Evolutionary conservation across 2,329 filamentous ascomycete genomes (phyloP).

Genomic region (Aspergillus glaucus): DNA sequence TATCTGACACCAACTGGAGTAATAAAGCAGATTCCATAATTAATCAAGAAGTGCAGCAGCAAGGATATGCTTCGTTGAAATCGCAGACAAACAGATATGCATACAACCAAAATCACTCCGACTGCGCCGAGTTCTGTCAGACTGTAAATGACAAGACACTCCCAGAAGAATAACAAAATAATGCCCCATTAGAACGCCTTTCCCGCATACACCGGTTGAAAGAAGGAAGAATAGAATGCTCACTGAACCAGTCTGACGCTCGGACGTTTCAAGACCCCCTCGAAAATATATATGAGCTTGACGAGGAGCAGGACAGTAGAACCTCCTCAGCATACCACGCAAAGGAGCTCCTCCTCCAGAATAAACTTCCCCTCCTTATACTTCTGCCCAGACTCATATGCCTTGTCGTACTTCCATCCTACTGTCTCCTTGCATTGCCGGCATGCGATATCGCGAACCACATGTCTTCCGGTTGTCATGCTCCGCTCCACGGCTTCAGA

Average conservation of each 20-base stretch:
- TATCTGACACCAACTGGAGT: too few species aligned
- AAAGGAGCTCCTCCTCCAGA: slow-evolving; percentile 82
- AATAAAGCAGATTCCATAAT: too few species aligned
- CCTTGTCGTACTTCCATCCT: slow-evolving; percentile 99
- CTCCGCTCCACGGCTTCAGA: slow-evolving; percentile 83
- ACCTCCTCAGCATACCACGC: slow-evolving; percentile 57
- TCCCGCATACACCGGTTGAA: slow-evolving; percentile 9
- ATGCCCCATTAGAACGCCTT: slow-evolving; percentile 14
- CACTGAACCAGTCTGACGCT: slow-evolving; percentile 10
- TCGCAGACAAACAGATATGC: too few species aligned
- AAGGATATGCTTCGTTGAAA: too few species aligned
- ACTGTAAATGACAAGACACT: neutral
- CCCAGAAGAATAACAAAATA: neutral
- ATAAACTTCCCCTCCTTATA: slow-evolving; percentile 99
- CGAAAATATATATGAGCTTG: neutral
- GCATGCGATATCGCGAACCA: slow-evolving; percentile 90
- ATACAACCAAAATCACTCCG: too few species aligned
- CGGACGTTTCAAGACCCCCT: neutral
- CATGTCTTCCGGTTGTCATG: slow-evolving; percentile 94
- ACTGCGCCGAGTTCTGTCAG: too few species aligned
- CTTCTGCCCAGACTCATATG: slow-evolving; percentile 84
- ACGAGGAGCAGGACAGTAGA: slow-evolving; percentile 4
- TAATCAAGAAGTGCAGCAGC: too few species aligned
- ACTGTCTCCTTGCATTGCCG: slow-evolving; percentile 87
- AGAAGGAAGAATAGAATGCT: slow-evolving; percentile 7